Conservation (phyloP, 257 asterid species). For the Parsonsia alboflavescens region DNA sequence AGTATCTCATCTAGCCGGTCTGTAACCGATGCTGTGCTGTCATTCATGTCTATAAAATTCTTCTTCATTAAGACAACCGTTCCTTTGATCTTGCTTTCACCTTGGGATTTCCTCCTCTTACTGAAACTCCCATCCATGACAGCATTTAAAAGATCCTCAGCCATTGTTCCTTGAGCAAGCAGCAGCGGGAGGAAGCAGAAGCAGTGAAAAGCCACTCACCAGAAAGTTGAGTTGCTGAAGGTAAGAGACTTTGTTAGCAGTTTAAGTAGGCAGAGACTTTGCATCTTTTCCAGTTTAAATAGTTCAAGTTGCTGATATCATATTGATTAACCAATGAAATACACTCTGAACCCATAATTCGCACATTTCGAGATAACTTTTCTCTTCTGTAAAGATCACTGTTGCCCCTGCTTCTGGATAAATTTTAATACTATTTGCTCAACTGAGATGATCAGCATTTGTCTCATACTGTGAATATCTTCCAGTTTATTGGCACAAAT, state of each 20-base stretch:
- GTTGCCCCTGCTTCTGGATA: background rate
- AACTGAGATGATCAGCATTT: background rate
- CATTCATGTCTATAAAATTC: slow-evolving; percentile 50
- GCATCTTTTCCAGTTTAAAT: background rate
- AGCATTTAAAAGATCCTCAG: background rate
- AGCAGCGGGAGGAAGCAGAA: background rate
- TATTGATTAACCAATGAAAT: background rate
- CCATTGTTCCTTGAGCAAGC: background rate
- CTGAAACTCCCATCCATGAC: background rate
- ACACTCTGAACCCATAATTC: background rate
- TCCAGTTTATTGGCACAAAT: background rate
- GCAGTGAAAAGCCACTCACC: background rate
- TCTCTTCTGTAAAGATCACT: too few species aligned
- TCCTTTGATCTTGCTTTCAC: slow-evolving; percentile 44
- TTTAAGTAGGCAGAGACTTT: background rate
- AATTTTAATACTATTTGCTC: too few species aligned
- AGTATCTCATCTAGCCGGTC: slow-evolving; percentile 59
- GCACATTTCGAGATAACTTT: background rate
- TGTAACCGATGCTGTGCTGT: slow-evolving; percentile 37
- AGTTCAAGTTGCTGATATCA: background rate
- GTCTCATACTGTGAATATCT: background rate
- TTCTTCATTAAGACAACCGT: slow-evolving; percentile 58
- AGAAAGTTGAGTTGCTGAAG: background rate
- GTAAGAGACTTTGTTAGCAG: background rate
- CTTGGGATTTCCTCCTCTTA: background rate